Conservation (phyloP, 768 basidiomycete genomes). For the Amanita pseudoporphyria region DNA sequence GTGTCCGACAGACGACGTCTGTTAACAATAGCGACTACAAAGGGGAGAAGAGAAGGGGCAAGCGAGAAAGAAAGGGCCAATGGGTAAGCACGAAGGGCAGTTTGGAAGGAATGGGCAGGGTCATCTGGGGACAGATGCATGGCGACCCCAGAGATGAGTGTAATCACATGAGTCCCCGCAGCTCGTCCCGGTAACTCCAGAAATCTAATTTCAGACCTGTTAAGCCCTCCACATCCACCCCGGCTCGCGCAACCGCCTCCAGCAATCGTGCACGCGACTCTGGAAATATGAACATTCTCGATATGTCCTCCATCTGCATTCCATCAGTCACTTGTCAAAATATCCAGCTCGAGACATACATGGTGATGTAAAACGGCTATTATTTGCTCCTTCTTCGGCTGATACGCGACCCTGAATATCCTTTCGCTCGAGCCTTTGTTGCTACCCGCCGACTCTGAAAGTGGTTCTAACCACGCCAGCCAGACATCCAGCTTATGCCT, state of each 20-base stretch:
- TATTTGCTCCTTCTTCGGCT: conserved; percentile 33
- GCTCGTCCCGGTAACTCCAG: conserved; percentile 47
- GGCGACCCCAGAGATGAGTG: not conserved
- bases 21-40: conserved; percentile 27
- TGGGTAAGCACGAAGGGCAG: conserved; percentile 58
- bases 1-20: conserved; percentile 8
- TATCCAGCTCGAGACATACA: conserved; percentile 30
- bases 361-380: conserved; percentile 43
- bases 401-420: not conserved
- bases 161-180: conserved; percentile 4
- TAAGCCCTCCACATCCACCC: conserved; percentile 24
- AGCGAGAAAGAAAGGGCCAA: conserved; percentile 57
- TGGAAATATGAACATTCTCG: conserved; percentile 59
- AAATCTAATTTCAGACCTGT: conserved; percentile 44
- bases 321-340: not conserved
- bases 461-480: conserved; percentile 54
- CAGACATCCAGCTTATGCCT: conserved; percentile 72
- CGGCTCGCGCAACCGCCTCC: conserved; percentile 39
- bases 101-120: conserved; percentile 41
- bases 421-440: conserved; percentile 13
- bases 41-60: conserved; percentile 53
- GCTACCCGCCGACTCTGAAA: conserved; percentile 18
- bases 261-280: conserved; percentile 65
- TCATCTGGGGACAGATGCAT: conserved; percentile 19
- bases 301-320: conserved; percentile 42